Percentiles rank a stretch among this genome's conserved stretches.
Evolutionary conservation across 2,329 filamentous ascomycete species (phyloP).

Genomic region (Colletotrichum echinochloae): DNA sequence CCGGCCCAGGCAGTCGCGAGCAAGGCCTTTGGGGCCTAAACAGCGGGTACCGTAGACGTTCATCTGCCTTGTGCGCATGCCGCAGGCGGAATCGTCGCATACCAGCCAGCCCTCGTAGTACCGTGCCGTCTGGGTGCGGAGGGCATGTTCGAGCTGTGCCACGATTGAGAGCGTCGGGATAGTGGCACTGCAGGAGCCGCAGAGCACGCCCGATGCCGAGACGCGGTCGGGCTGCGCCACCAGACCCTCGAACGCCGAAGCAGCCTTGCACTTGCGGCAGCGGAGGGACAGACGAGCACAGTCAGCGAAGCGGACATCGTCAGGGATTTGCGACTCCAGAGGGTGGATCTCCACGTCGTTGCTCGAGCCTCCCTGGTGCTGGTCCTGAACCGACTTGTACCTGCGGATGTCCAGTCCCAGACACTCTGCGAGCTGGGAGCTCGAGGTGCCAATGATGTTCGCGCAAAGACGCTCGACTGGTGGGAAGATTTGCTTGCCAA

Average conservation of each 20-base stretch:
- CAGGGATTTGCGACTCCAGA: slow-evolving; percentile 93
- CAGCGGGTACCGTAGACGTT: slow-evolving; percentile 93
- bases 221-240: slow-evolving; percentile 68
- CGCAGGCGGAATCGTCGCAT: slow-evolving; percentile 90
- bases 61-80: slow-evolving; percentile 89
- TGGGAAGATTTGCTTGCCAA: slow-evolving; percentile 98
- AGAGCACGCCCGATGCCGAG: slow-evolving; percentile 80
- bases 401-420: slow-evolving; percentile 91
- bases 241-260: slow-evolving; percentile 82
- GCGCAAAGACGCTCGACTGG: slow-evolving; percentile 97
- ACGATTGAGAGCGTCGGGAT: slow-evolving; percentile 81
- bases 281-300: slow-evolving; percentile 81
- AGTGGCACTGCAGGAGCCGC: slow-evolving; percentile 71
- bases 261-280: slow-evolving; percentile 83
- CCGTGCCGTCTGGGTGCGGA: slow-evolving; percentile 79
- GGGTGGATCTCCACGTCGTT: slow-evolving; percentile 84
- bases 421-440: slow-evolving; percentile 89
- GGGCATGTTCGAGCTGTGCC: slow-evolving; percentile 87
- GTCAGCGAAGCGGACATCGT: slow-evolving; percentile 88
- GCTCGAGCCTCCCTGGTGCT: slow-evolving; percentile 61
- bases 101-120: slow-evolving; percentile 96
- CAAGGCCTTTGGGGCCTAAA: slow-evolving; percentile 86
- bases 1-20: slow-evolving; percentile 83
- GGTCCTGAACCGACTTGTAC: slow-evolving; percentile 69
- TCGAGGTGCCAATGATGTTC: slow-evolving; percentile 93